Conservation (phyloP, 257 asterid species). For the Solanum dulcamara region DNA sequence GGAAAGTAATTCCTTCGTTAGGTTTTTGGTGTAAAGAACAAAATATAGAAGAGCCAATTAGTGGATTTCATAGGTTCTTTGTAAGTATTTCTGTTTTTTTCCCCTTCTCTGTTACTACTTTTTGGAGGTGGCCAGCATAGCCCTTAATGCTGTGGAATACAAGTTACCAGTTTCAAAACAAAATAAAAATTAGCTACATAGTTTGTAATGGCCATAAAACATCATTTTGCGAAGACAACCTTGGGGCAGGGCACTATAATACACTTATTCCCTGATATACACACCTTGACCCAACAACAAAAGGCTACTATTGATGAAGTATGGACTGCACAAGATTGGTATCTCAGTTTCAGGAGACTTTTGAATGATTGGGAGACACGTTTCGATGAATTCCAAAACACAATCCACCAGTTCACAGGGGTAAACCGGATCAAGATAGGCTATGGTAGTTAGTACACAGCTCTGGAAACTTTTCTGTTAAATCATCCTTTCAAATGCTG, state of each 20-base stretch:
- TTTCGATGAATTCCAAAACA: not conserved
- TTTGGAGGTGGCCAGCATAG: no score
- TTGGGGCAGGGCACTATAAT: not conserved
- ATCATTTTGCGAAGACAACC: not conserved
- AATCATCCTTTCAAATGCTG: not conserved
- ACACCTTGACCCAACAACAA: not conserved
- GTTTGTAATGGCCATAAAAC: no score
- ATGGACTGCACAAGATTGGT: not conserved
- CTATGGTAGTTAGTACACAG: not conserved
- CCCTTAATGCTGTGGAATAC: no score
- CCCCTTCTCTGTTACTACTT: no score
- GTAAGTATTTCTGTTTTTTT: no score
- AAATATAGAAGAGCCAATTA: no score
- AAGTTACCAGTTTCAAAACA: no score
- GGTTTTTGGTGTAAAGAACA: no score
- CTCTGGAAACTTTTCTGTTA: not conserved
- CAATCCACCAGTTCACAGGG: not conserved
- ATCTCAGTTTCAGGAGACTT: not conserved
- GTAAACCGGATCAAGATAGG: not conserved
- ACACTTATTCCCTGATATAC: not conserved
- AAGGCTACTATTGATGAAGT: not conserved
- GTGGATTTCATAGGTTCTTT: no score
- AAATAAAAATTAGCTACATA: no score
- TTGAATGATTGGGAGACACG: not conserved
- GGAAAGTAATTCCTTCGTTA: no score